Evolutionary conservation across 495 filamentous ascomycete species (phyloP).

Genomic region (Paragyromitra xinjiangensis): DNA sequence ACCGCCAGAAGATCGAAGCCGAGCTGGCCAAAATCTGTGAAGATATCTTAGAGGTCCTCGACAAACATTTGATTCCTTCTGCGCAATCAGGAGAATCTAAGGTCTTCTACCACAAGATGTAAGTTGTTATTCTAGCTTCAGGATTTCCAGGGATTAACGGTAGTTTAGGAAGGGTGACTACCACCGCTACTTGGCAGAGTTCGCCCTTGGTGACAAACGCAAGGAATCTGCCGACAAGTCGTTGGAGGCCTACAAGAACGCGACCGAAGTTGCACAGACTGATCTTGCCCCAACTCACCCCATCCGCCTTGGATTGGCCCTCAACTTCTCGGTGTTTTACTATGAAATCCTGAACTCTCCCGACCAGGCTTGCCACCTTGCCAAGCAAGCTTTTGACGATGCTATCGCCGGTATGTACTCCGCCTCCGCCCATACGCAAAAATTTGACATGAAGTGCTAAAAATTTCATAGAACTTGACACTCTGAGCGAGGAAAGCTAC

Average conservation of each 20-base stretch:
- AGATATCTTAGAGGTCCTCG: constrained; percentile 96
- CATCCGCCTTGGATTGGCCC: constrained; percentile 96
- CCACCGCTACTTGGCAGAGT: constrained; percentile 99
- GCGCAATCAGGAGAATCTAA: constrained; percentile 98
- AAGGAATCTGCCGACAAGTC: constrained; percentile 96
- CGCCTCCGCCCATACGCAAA: background rate
- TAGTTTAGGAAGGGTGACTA: constrained; percentile 95
- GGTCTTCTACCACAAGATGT: constrained; percentile 99
- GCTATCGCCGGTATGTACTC: constrained; percentile 86
- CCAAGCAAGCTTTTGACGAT: constrained; percentile 99
- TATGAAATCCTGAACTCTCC: constrained; percentile 99
- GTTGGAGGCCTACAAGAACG: constrained; percentile 98
- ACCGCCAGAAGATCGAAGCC: constrained; percentile 98
- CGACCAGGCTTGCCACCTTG: constrained; percentile 97
- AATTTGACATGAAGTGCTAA: constrained; percentile 18
- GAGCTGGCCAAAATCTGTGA: constrained; percentile 99
- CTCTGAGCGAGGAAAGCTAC: constrained; percentile 99
- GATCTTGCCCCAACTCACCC: constrained; percentile 98
- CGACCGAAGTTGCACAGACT: constrained; percentile 97
- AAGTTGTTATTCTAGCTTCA: constrained; percentile 46
- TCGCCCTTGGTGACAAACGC: constrained; percentile 95
- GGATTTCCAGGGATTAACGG: constrained; percentile 12
- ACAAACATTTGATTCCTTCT: constrained; percentile 94
- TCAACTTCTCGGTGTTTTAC: constrained; percentile 99
- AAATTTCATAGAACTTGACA: constrained; percentile 82